Conservation (phyloP, 352 stramenopile species). For the Globisporangium acanthophoron region DNA sequence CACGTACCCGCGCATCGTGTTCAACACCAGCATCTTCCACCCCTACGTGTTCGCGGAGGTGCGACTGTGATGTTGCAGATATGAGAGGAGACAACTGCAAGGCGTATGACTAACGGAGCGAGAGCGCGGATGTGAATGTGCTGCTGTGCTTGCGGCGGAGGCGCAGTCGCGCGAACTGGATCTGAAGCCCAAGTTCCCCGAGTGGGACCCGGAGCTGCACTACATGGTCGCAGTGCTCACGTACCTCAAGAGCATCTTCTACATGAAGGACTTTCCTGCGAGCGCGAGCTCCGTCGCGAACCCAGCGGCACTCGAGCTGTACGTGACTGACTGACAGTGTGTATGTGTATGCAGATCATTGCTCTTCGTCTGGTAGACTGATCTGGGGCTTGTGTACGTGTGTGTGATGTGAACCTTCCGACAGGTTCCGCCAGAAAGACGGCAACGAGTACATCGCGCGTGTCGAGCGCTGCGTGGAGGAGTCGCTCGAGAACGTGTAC, state of each 20-base stretch:
- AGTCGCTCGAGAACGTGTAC: slow-evolving; percentile 93
- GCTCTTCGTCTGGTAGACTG: background rate
- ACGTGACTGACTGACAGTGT: slow-evolving; percentile 17
- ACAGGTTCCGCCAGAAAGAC: slow-evolving; percentile 73
- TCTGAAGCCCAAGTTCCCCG: slow-evolving; percentile 87
- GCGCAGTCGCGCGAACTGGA: slow-evolving; percentile 86
- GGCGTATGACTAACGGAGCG: background rate
- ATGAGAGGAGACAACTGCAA: background rate
- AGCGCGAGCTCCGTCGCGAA: slow-evolving; percentile 62
- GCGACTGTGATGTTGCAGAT: background rate
- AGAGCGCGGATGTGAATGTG: too few species aligned
- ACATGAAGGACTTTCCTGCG: slow-evolving; percentile 92
- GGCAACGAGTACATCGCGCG: slow-evolving; percentile 82
- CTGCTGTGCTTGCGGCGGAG: background rate
- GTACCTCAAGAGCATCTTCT: slow-evolving; percentile 98
- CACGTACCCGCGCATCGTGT: slow-evolving; percentile 91
- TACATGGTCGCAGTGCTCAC: slow-evolving; percentile 96
- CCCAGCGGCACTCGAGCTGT: slow-evolving; percentile 80
- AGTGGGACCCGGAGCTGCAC: slow-evolving; percentile 92
- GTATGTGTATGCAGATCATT: background rate
- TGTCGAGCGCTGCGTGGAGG: slow-evolving; percentile 89
- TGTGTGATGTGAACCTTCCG: background rate
- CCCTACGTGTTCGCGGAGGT: slow-evolving; percentile 88
- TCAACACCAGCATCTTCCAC: slow-evolving; percentile 92
- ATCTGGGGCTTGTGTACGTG: background rate